Evolutionary conservation across 805 yeast genomes (phyloP).

Genomic region (Wickerhamomyces bisporus): DNA sequence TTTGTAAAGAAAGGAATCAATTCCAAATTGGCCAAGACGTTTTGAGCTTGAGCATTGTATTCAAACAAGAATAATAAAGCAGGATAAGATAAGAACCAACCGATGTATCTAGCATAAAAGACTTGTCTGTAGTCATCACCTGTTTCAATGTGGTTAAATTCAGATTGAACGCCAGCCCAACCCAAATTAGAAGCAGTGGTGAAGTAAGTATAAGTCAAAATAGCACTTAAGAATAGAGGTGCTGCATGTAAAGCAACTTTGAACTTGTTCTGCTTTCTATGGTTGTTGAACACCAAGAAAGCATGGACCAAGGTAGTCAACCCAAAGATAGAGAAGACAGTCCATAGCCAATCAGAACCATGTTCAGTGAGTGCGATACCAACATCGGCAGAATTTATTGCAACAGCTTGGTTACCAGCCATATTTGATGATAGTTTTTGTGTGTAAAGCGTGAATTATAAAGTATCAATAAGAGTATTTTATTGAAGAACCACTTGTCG

Average conservation of each 20-base stretch:
- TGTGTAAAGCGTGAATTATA: too few relatives aligned
- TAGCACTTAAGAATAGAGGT: conserved; percentile 38
- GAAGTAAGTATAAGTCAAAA: conserved; percentile 44
- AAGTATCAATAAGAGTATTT: too few relatives aligned
- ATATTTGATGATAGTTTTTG: conserved; percentile 1
- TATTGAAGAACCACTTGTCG: too few relatives aligned
- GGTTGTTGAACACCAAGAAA: conserved; percentile 18
- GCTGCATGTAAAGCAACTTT: conserved; percentile 31
- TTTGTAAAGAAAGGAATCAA: conserved; percentile 17
- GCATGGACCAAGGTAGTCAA: conserved; percentile 29
- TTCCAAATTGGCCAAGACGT: conserved; percentile 11
- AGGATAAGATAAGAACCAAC: conserved; percentile 55
- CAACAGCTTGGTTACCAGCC: conserved; percentile 21
- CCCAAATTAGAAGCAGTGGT: conserved; percentile 57
- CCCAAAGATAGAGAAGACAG: conserved; percentile 47
- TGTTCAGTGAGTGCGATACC: conserved; percentile 49
- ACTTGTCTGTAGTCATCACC: conserved; percentile 41
- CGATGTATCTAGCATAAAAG: conserved; percentile 51
- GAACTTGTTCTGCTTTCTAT: conserved; percentile 18
- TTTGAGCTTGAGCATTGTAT: conserved; percentile 17
- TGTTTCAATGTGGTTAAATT: conserved; percentile 41
- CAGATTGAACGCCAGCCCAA: conserved; percentile 41
- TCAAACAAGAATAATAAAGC: conserved; percentile 30
- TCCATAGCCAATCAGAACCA: conserved; percentile 69
- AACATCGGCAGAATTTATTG: conserved; percentile 24